These are phyloP conservation scores for Geotrichum histeridarum DNA, from an alignment of 1,139 yeast genomes.

Conservation along the genomic window DNA sequence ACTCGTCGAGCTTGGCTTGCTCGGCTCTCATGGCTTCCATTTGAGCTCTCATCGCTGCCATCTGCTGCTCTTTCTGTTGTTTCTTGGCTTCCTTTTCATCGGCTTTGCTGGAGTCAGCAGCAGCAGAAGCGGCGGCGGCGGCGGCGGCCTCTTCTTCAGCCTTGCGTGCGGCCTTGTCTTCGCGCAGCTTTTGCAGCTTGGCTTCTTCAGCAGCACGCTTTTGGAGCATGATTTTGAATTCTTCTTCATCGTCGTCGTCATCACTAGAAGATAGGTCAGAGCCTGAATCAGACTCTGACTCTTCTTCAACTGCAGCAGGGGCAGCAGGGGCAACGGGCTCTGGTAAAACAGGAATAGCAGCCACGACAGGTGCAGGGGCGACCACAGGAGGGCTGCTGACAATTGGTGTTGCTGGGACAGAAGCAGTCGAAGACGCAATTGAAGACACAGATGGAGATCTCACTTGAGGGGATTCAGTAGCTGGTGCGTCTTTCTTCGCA, in stretches of 20 bases:
- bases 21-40: slow-evolving; percentile 51
- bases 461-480: slow-evolving; percentile 14
- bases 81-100: slow-evolving; percentile 12
- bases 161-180: slow-evolving; percentile 36
- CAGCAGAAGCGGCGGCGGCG: slow-evolving; percentile 15
- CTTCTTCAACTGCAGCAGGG: slow-evolving; percentile 1
- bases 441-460: slow-evolving; percentile 14
- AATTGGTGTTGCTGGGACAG: slow-evolving; percentile 16
- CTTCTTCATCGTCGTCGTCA: slow-evolving; percentile 42
- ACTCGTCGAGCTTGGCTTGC: slow-evolving; percentile 32
- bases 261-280: slow-evolving; percentile 40
- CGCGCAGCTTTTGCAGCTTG: slow-evolving; percentile 27
- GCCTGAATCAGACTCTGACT: slow-evolving; percentile 30
- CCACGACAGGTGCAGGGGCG: neutral
- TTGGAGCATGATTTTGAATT: slow-evolving; percentile 44
- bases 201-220: slow-evolving; percentile 42
- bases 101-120: slow-evolving; percentile 18
- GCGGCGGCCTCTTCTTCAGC: slow-evolving; percentile 25
- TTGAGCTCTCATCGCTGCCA: slow-evolving; percentile 58
- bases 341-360: slow-evolving; percentile 14
- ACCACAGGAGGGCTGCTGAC: slow-evolving; percentile 12
- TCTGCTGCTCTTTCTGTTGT: slow-evolving; percentile 51
- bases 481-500: slow-evolving; percentile 15
- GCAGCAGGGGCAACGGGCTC: slow-evolving; percentile 7
- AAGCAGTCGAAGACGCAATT: slow-evolving; percentile 19